Evolutionary conservation across 345 rosid genomes (phyloP).

Genomic region (Salix brachista): DNA sequence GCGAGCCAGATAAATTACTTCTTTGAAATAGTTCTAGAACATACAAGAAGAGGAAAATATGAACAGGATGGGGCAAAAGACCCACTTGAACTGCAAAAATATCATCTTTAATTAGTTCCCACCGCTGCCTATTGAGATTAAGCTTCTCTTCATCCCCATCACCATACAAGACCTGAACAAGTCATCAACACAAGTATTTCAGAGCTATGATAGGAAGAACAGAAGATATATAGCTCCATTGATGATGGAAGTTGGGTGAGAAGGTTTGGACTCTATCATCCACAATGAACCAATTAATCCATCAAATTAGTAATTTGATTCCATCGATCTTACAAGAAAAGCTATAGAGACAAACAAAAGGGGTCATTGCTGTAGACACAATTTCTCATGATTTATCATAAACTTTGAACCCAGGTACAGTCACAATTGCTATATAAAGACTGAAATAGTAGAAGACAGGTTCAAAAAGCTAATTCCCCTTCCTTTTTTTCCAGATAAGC

Average conservation of each 20-base stretch:
- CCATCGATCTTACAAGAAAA: background rate
- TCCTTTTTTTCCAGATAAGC: background rate
- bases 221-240: background rate
- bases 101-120: conserved; percentile 43
- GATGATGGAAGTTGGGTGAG: background rate
- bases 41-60: conserved; percentile 9
- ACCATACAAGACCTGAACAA: conserved; percentile 49
- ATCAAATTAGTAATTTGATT: background rate
- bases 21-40: conserved; percentile 4
- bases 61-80: conserved; percentile 5
- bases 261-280: background rate
- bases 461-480: background rate
- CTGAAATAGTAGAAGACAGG: background rate
- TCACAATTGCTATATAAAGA: background rate
- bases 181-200: background rate
- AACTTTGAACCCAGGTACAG: background rate
- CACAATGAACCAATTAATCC: conserved; percentile 1
- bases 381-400: background rate
- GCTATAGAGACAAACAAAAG: background rate
- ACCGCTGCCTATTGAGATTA: conserved; percentile 49
- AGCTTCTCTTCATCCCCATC: conserved; percentile 70
- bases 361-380: conserved; percentile 4
- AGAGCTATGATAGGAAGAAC: conserved; percentile 7
- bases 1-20: background rate
- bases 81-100: conserved; percentile 26